Evolutionary conservation across 352 stramenopile species (phyloP), one percentile per base, ranked within the genome.

Genomic region (Pythium sp.): DNA sequence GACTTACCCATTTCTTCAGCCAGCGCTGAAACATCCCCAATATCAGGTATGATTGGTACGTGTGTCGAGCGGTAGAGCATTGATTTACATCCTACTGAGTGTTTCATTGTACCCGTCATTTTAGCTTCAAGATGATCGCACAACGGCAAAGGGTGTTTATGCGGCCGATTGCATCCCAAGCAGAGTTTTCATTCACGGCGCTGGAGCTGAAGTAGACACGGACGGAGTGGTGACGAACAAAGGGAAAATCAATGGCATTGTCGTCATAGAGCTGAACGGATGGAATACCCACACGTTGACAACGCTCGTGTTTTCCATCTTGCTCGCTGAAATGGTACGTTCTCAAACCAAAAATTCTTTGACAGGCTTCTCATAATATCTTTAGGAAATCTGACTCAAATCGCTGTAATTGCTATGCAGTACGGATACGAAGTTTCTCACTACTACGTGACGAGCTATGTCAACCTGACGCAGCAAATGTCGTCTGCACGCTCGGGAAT

Each of bases 371-470:
- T 26, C 24, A 26, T 26, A 26, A 26, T 26, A 26, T 26, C 24
- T 26, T 26, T 1, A 26, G 24, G 24, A 32, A 32, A 32, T 32
- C 28, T 32, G 28, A 32, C 28, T 32, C 4, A 32, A 32, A 5
- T 32, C 28, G 28, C 28, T 32, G 28, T 32, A 32, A 32, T 14
- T 57, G 32, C 12, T 32, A 32, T 32, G 26, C 38, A 81, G 72
- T 64, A 54, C 15, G 72, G 75, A n/a, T 81, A 81, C 67, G 71
- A 76, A 4, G 68, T 81, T 0, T 77, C 72, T 0, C 65, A 77
- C 22, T 77, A 59, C 30, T 58, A 64, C 1, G 65, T 56, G 2
- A 68, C 59, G 30, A 6, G 12, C 14, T 58, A 43, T 5, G 26
- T 63, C 5, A 59, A 71, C 2, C 63, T 70, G 24, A 73, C 74